Evolutionary conservation across 2,329 filamentous ascomycete genomes (phyloP), one percentile per base, ranked within the genome.

Genomic region (Fusarium clavum): DNA sequence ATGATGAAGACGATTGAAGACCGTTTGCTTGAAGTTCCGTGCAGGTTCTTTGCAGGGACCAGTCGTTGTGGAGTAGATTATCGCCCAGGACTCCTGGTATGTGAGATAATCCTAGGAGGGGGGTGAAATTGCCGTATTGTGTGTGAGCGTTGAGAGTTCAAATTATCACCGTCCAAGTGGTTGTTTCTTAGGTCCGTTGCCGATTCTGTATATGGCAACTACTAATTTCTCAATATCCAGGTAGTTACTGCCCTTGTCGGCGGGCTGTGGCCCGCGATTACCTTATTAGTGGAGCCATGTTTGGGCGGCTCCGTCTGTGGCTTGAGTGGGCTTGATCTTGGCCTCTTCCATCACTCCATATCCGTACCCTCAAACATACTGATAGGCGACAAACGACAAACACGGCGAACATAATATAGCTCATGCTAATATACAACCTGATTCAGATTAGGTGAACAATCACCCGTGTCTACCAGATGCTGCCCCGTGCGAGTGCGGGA

Each of bases 181-280:
- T 61, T 47, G 62, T 49, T 45, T 41, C 45, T 66, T 52, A 41
- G 24, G 32, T 52, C 38, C 27, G 32, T 52, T 41, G 32, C 32
- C 24, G 40, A 46, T 47, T 66, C 55, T 62, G 51, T 48, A 43
- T 58, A 67, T 67, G 45, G 24, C 65, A 56, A 70, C 64, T 64
- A 60, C 49, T 52, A 69, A 68, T 70, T 70, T 70, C 67, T 70
- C 57, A 64, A 70, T 67, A 54, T 57, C 55, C 41, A 57, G 52
- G 41, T 65, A 55, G 61, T 66, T 25, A 59, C 38, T 66, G 55
- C 61, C 63, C 61, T 61, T 30, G 47, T 25, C 34, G 22, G 41
- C 20, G 49, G 61, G 41, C 20, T 61, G 61, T 70, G 61, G 61
- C 57, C 53, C 54, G 34, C 57, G 53, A 64, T 60, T 53, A 27